Evolutionary conservation across 192 early-diverging fungal species (phyloP).

Genomic region (Backusella tarrabulga): DNA sequence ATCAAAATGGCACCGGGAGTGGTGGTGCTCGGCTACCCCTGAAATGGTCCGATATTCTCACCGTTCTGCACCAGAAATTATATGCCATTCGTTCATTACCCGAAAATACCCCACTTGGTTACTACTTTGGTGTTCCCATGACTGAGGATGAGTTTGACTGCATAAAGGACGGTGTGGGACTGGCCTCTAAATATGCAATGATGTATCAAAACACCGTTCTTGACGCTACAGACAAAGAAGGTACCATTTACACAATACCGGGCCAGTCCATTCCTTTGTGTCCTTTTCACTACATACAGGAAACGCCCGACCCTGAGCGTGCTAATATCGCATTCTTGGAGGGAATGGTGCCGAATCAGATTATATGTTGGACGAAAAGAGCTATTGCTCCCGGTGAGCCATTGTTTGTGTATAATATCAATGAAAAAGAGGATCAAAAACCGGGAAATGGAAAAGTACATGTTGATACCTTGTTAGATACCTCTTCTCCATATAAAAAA

Average conservation of each 20-base stretch:
- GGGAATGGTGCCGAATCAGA: constrained; percentile 77
- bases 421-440: constrained; percentile 71
- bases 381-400: constrained; percentile 74
- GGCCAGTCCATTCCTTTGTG: constrained; percentile 58
- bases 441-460: constrained; percentile 37
- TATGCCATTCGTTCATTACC: constrained; percentile 73
- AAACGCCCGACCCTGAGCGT: constrained; percentile 50
- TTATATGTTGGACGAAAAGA: constrained; percentile 72
- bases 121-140: constrained; percentile 96
- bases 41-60: constrained; percentile 2
- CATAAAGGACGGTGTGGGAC: constrained; percentile 73
- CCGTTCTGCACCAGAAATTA: constrained; percentile 44
- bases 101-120: constrained; percentile 72
- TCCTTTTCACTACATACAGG: constrained; percentile 92
- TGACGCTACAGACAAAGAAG: constrained; percentile 82
- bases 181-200: constrained; percentile 80
- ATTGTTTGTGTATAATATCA: constrained; percentile 77
- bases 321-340: constrained; percentile 76
- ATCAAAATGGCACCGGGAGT: neutral
- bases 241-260: constrained; percentile 60
- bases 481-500: neutral
- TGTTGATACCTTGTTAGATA: neutral
- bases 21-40: neutral
- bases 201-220: constrained; percentile 84
- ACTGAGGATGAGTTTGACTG: constrained; percentile 92